Evolutionary conservation across 1,139 yeast genomes (phyloP), one percentile per base, ranked within the genome.

Genomic region (Candida labiduridarum): DNA sequence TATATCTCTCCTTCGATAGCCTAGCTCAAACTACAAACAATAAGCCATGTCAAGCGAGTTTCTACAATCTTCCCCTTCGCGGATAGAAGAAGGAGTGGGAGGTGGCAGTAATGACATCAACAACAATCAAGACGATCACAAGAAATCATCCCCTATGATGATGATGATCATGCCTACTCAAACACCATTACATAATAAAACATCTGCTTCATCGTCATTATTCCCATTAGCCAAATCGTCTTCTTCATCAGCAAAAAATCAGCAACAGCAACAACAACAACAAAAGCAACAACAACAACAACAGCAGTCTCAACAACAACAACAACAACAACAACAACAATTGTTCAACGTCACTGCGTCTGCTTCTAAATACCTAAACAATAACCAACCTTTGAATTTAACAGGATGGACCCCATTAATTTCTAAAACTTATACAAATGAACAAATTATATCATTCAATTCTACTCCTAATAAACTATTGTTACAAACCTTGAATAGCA

Each of bases 391-490:
- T 47, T 60, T 68, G 3, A 62, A 61, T 47, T 57, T 70, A 48
- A 61, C 74, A 1, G 78, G 79, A 1, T 76, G 80, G 80, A 75
- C 80, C 5, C 80, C 80, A 3, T 60, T 75, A 14, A 67, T 75
- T 5, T 67, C 75, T 9, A 74, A 73, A 48, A 73, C 79, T 1
- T 63, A 72, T 52, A 68, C 61, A 52, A 70, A 67, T 48, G 79
- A 74, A 39, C 73, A 68, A 52, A 55, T 72, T 34, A 56, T 71
- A 41, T 65, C 73, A 16, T 67, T 66, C 57, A 71, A 69, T 51
- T 64, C 76, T 27, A 75, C 79, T 10, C 80, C 80, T 3, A 55
- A 55, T 41, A 49, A 47, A 43, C 48, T 51, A 46, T 44, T 45
- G 40, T 33, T 49, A 16, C 47, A 52, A 29, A 35, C 46, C n/a